Evolutionary conservation across 1,284 basidiomycete species (phyloP), one percentile per base, ranked within the genome.

Genomic region (Tylopilus orsonianus): DNA sequence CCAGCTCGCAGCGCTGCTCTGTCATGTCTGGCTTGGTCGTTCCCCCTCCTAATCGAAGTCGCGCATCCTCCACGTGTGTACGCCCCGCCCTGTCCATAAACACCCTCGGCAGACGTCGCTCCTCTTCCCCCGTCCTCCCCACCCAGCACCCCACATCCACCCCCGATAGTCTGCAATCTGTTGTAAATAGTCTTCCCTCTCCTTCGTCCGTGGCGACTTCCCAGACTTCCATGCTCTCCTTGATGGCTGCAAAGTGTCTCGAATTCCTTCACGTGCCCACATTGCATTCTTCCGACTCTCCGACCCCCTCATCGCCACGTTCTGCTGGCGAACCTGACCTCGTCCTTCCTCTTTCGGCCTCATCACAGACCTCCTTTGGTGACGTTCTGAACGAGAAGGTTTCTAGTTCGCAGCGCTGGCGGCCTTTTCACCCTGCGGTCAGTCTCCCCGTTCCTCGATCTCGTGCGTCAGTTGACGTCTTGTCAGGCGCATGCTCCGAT

Each of bases 341-440:
- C 46, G 70, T 86, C 37, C 77, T 90, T n/a, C 86, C 87, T n/a
- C 68, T 88, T 48, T 84, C 86, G 19, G 77, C 83, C 6, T 77
- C 64, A 13, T 70, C 83, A 14, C 71, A 74, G 53, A 59, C 77
- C 29, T 67, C 79, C 16, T 85, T 85, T 56, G 67, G 66, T 39
- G 75, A 79, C 45, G 62, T 71, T 13, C 61, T 74, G 34, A 67
- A 71, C 50, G 74, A 77, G 54, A 75, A 77, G 49, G 54, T 61
- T 44, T 38, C 65, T 48, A 47, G 58, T 32, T 56, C 65, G 33
- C 65, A 67, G 49, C 64, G 66, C 46, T 74, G 75, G 70, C 73
- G 71, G 53, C 65, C 70, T 49, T 67, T 68, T 46, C 60, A 72
- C 48, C 71, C 77, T 54, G 74, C 76, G 46, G 83, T 84, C 57